Percentiles rank a stretch among this genome's conserved stretches.
Evolutionary conservation across 345 rosid genomes (phyloP).

Genomic region (Laguncularia racemosa): DNA sequence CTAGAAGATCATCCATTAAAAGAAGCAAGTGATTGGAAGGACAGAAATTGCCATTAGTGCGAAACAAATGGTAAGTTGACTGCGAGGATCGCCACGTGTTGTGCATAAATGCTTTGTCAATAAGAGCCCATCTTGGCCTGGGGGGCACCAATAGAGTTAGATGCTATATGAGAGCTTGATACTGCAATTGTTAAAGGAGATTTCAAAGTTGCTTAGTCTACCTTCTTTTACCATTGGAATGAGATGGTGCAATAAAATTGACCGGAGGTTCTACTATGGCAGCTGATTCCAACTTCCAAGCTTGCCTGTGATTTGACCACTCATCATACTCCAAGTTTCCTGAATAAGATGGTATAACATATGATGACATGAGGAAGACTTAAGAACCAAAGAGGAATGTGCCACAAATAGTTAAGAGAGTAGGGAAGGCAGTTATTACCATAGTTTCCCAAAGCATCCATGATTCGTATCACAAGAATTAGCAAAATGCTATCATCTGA

Average conservation of each 20-base stretch:
- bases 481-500: conserved; percentile 97
- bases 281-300: conserved; percentile 97
- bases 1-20: conserved; percentile 81
- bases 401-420: neutral
- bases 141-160: conserved; percentile 19
- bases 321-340: conserved; percentile 95
- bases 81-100: conserved; percentile 95
- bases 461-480: conserved; percentile 74
- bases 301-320: conserved; percentile 97
- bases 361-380: neutral
- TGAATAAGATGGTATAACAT: conserved; percentile 20
- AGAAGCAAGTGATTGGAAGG: conserved; percentile 64
- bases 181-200: conserved; percentile 7
- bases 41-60: conserved; percentile 61
- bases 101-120: conserved; percentile 96
- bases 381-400: conserved; percentile 5
- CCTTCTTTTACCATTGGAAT: conserved; percentile 93
- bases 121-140: conserved; percentile 98
- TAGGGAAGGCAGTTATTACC: conserved; percentile 42
- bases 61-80: conserved; percentile 83
- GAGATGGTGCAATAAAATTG: conserved; percentile 76
- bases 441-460: conserved; percentile 92
- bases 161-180: neutral
- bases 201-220: conserved; percentile 14
- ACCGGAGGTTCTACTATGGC: conserved; percentile 91